Evolutionary conservation across 2,329 filamentous ascomycete genomes (phyloP), one percentile per base, ranked within the genome.

Genomic region (Fusarium annulatum): DNA sequence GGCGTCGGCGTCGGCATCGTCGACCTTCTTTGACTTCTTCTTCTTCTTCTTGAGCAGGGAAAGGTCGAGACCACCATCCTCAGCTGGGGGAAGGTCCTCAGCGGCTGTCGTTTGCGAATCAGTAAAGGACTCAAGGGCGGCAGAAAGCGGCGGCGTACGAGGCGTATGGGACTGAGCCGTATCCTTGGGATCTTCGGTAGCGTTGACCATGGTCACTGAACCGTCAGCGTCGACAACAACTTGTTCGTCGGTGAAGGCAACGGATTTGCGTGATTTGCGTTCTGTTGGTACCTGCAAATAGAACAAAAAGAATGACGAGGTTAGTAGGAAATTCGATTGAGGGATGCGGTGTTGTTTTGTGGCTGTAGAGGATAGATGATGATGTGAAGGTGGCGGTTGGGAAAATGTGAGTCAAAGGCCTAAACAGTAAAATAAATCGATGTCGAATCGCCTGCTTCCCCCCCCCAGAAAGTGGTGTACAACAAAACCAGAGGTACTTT

Each of bases 201-300:
- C 89, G 82, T 93, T 90, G 82, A 90, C 88, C 84, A 93, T 91
- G 79, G 90, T 94, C 81, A 98, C 91, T 81, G 92, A 90, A 79
- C 96, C 96, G 88, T 97, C 94, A 84, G 91, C 90, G 86, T 97
- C 94, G 82, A 98, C 95, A 79, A 97, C 91, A 76, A 93, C 89
- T 79, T 94, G 90, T 80, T 94, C 94, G 84, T 96, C 93, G 82
- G 92, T 95, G 84, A 98, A 98, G 75, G 95, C 92, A 80, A 98
- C 96, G 52, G 94, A 97, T 86, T 98, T 97, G 85, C 95, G 93
- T 80, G 92, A 91, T 84, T 93, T 95, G 81, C 89, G 88, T 79
- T 91, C 88, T 77, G 82, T 61, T 51, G 74, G 76, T 57, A 59
- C 69, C 75, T 77, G 67, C 57, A 72, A 75, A 69, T 33, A 55